Evolutionary conservation across 176 grass and related monocot genomes (phyloP), one percentile per base, ranked within the genome.

Genomic region (Triticum urartu): DNA sequence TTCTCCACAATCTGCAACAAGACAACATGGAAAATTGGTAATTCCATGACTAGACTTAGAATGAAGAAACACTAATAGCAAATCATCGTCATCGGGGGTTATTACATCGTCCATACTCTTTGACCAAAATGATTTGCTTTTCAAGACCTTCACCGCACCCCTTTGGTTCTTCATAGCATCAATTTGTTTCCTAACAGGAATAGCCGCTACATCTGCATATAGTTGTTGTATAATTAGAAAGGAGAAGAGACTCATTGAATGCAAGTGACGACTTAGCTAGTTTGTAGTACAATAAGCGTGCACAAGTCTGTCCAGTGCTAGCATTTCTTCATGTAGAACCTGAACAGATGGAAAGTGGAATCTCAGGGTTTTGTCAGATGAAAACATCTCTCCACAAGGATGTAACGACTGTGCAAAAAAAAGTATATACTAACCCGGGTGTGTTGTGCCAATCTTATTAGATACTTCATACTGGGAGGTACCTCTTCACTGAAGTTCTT

Each of bases 101-200:
- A 67, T 42, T 87, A 93, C 91, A 79, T 93, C 82, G 69, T 93
- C 88, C 48, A 88, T 78, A 34, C 68, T 93, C 86, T 83, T 93
- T 34, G 40, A 64, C 91, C 88, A 90, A 75, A 93, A 78, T 70
- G 91, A 88, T 80, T 90, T 87, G 61, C 80, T 90, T 67, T 84
- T 68, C 75, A 93, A 77, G 54, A 66, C 76, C 78, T 81, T 82
- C 39, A 90, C 89, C 76, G 59, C 68, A 20, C 68, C 83, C 30
- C 50, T 82, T 72, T 92, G 91, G 58, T 78, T 92, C 54, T 89
- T 79, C 5, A 60, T n/a, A 22, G 20, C 58, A 22, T 60, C 58
- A 17, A 6, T 60, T 60, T 60, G 58, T 60, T 60, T 60, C 58
- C 20, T 60, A 60, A 1, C 20, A 60, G 58, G 58, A 60, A 9